These are phyloP conservation scores for Solanum piurae DNA, from an alignment of 257 asterid species.

Conservation along the genomic window DNA sequence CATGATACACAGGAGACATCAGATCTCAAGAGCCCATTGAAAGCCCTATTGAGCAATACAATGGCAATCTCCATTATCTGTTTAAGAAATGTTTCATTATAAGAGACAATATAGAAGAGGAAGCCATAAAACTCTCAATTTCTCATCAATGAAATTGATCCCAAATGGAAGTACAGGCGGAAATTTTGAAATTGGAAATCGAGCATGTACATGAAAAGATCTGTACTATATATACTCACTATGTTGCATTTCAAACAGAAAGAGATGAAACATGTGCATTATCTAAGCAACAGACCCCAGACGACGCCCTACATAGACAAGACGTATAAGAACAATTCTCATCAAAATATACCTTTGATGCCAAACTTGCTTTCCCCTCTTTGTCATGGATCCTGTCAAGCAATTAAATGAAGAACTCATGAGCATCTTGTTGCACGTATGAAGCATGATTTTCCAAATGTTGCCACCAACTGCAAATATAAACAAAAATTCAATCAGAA, in stretches of 20 bases:
- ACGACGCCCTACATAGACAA: neutral
- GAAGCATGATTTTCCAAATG: conserved; percentile 89
- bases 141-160: neutral
- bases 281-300: neutral
- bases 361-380: conserved; percentile 49
- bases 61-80: conserved; percentile 64
- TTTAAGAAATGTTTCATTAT: conserved; percentile 2
- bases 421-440: conserved; percentile 92
- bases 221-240: neutral
- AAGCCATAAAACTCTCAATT: neutral
- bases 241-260: neutral
- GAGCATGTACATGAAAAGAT: neutral
- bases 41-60: conserved; percentile 82
- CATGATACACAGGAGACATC: too few relatives aligned
- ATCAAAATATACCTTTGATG: conserved; percentile 29
- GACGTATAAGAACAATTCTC: neutral
- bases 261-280: neutral
- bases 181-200: neutral
- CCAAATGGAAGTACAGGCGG: neutral
- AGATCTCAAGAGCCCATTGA: conserved; percentile 68
- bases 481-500: neutral
- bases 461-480: conserved; percentile 83
- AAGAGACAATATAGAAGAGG: neutral
- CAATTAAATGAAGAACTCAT: conserved; percentile 82
- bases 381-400: conserved; percentile 83